Evolutionary conservation across 495 filamentous ascomycete genomes (phyloP).

Genomic region (Podospora tetraspora): DNA sequence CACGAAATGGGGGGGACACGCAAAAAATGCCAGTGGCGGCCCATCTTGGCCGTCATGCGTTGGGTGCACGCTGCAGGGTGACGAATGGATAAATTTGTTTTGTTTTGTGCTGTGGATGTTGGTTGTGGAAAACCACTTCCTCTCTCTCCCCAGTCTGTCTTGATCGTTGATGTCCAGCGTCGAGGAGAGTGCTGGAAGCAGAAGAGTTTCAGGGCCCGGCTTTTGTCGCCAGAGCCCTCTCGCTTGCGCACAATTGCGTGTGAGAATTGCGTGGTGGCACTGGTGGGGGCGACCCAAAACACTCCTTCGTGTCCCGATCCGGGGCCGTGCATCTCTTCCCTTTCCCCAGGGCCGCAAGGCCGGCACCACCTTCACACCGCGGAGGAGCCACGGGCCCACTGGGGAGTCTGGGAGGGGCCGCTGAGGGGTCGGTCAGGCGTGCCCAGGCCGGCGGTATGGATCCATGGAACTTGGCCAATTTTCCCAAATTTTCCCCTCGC

Average conservation of each 20-base stretch:
- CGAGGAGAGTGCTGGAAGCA: not conserved
- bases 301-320: not conserved
- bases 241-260: not conserved
- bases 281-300: not conserved
- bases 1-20: not conserved
- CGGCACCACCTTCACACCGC: not conserved
- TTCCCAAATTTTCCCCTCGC: not conserved
- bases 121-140: too few relatives aligned
- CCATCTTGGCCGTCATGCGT: not conserved
- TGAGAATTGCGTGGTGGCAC: not conserved
- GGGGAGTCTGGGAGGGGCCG: not conserved
- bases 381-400: not conserved
- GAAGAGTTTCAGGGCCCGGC: not conserved
- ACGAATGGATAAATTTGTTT: not conserved
- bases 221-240: not conserved
- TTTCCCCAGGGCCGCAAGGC: too few relatives aligned
- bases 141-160: too few relatives aligned
- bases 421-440: not conserved
- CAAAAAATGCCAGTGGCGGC: not conserved
- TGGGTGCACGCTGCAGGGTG: not conserved
- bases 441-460: not conserved
- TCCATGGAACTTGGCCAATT: not conserved
- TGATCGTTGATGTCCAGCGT: not conserved
- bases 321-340: not conserved
- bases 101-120: not conserved